Base-by-base conservation (phyloP, 2,329 filamentous ascomycete species). In the Chaetomium strumarium region DNA sequence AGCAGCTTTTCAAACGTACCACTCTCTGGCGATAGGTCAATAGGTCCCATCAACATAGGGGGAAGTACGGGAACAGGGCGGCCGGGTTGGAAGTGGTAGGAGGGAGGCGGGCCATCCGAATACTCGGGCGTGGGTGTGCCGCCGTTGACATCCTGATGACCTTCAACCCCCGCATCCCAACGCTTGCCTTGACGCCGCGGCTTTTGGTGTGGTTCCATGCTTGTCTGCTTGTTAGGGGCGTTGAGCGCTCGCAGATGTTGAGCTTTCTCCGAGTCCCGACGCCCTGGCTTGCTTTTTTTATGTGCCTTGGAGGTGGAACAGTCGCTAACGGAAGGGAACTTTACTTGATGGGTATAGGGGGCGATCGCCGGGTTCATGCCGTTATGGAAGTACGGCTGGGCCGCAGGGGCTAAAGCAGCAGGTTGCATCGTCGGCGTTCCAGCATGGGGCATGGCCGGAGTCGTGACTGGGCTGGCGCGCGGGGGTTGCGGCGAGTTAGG, bases 1-100 rank as follows among this genome's bases (percentile, higher is more conserved):
- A 91, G 86, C 81, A 79, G 77, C 59, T 80, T 77, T 68, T 91
- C 85, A 78, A 85, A 89, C 60, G 83, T 77, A 64, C 81, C 81
- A 66, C 75, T 84, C 64, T 83, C 80, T 55, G 86, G 86, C 58
- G 84, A 84, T 53, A 90, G 70, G 71, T 88, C 80, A 66, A 80
- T 67, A 59, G 66, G 59, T 55, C 52, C 63, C 62, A 61, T 57
- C 42, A 62, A 60, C 37, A 63, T 55, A 56, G 61, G 58, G 55
- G 61, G 55, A 55, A 65, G 58, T 49, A 62, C 51, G 36, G 63
- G 63, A 62, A 58, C 64, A 52, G 58, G 62, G 57, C 60, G 63
- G 58, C 40, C 63, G 42, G 57, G 59, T 39, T 58, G 59, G 63
- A 58, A 66, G 55, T 58, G 51, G 60, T 63, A 60, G 19, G 57